A percentile compares a stretch with the other conserved stretches of the same genome.
These are phyloP conservation scores for Ogataea thermomethanolica DNA, from an alignment of 805 yeast genomes.

Conservation along the genomic window DNA sequence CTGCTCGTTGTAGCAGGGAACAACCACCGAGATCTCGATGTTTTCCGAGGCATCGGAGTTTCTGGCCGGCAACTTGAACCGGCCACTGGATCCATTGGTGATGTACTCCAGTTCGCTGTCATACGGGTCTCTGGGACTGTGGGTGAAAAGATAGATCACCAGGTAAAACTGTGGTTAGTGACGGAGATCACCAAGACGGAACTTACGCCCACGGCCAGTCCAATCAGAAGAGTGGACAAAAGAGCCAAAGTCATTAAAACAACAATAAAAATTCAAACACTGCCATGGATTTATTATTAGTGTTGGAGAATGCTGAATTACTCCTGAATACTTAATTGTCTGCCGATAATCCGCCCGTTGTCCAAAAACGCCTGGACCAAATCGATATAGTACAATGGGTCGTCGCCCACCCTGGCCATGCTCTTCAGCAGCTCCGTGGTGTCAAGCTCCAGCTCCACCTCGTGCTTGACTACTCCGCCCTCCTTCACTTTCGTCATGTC, in stretches of 20 bases:
- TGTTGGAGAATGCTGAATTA: constrained; percentile 4
- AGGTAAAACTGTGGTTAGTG: constrained; percentile 33
- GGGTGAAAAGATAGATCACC: constrained; percentile 49
- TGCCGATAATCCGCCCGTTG: constrained; percentile 37
- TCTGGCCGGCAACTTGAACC: constrained; percentile 35
- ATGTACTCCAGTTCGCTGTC: constrained; percentile 50
- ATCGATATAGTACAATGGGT: constrained; percentile 42
- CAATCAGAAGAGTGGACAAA: not conserved
- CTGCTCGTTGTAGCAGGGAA: constrained; percentile 93
- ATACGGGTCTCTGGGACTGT: constrained; percentile 55
- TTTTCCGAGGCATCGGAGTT: constrained; percentile 33
- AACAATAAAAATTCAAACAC: constrained; percentile 1
- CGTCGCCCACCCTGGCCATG: constrained; percentile 31
- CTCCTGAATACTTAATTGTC: constrained; percentile 30
- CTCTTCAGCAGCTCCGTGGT: constrained; percentile 31
- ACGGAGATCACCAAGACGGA: not conserved
- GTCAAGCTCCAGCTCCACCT: constrained; percentile 35
- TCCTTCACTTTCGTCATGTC: constrained; percentile 63
- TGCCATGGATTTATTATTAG: not conserved
- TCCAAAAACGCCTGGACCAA: constrained; percentile 44
- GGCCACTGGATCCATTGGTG: constrained; percentile 40
- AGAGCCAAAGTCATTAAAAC: constrained; percentile 4
- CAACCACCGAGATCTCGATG: constrained; percentile 67
- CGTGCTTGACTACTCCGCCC: constrained; percentile 29
- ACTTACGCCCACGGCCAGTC: constrained; percentile 6